Evolutionary conservation across 2,329 filamentous ascomycete species (phyloP).

Genomic region (Colletotrichum trifolii): DNA sequence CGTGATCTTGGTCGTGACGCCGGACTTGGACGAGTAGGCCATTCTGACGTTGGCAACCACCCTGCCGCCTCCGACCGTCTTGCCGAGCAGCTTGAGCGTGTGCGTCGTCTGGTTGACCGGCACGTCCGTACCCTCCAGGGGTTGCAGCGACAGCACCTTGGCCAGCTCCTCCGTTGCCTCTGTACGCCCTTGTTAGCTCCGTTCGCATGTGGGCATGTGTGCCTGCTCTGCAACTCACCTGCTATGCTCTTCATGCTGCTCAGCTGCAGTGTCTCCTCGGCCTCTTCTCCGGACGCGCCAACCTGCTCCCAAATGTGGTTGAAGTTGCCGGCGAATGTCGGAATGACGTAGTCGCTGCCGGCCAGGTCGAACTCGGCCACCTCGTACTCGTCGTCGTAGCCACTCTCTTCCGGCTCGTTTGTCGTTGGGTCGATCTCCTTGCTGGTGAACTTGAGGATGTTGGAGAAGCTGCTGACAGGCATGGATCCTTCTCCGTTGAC

Average conservation of each 20-base stretch:
- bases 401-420: conserved; percentile 88
- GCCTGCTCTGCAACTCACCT: conserved; percentile 67
- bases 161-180: conserved; percentile 94
- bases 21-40: conserved; percentile 92
- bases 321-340: conserved; percentile 94
- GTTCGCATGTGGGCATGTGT: neutral
- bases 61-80: conserved; percentile 89
- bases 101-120: conserved; percentile 90
- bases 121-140: conserved; percentile 93
- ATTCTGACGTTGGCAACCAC: conserved; percentile 91
- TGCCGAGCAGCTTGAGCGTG: conserved; percentile 94
- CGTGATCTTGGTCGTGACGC: conserved; percentile 95
- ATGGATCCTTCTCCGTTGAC: conserved; percentile 79
- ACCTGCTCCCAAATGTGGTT: conserved; percentile 96
- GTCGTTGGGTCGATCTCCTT: conserved; percentile 98
- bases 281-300: conserved; percentile 87
- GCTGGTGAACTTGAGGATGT: conserved; percentile 94
- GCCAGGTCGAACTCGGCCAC: conserved; percentile 91
- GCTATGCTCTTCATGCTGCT: conserved; percentile 91
- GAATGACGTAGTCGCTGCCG: conserved; percentile 93
- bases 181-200: conserved; percentile 48
- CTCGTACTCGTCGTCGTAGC: conserved; percentile 98
- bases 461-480: conserved; percentile 85
- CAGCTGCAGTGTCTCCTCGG: conserved; percentile 90
- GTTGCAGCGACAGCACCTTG: conserved; percentile 88